Evolutionary conservation across 306 rosid species (phyloP).

Genomic region (Pachyrhizus erosus): DNA sequence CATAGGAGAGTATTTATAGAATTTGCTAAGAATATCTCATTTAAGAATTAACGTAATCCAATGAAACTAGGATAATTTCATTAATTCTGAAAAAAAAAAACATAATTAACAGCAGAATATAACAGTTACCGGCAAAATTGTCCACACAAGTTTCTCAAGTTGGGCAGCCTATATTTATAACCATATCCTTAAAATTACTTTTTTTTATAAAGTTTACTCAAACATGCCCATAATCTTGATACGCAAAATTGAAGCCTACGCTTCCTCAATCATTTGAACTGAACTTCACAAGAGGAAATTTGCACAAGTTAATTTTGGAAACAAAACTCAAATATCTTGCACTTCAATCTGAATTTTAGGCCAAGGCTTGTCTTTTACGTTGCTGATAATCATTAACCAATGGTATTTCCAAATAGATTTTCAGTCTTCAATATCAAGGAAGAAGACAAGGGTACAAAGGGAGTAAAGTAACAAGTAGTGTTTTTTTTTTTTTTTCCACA

Average conservation of each 20-base stretch:
- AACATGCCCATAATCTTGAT: too few relatives aligned
- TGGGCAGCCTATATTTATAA: neutral
- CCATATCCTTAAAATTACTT: neutral
- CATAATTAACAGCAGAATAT: neutral
- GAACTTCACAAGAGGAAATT: neutral
- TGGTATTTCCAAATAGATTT: slow-evolving; percentile 12
- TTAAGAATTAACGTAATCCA: neutral
- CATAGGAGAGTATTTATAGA: neutral
- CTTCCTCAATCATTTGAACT: neutral
- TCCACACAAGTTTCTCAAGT: neutral
- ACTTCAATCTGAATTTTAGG: slow-evolving; percentile 8
- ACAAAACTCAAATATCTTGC: neutral
- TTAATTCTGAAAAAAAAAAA: neutral
- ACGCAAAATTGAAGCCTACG: neutral
- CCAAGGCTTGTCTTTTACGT: neutral
- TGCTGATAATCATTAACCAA: slow-evolving; percentile 17
- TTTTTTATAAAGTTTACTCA: too few relatives aligned
- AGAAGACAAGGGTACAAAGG: neutral
- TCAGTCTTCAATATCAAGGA: neutral
- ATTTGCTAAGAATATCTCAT: neutral
- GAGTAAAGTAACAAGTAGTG: neutral
- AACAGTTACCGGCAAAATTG: neutral
- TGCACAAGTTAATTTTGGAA: neutral
- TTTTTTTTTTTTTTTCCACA: neutral
- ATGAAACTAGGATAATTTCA: too few relatives aligned